Evolutionary conservation across 2,329 filamentous ascomycete genomes (phyloP).

Genomic region (Stromatinia cepivora): DNA sequence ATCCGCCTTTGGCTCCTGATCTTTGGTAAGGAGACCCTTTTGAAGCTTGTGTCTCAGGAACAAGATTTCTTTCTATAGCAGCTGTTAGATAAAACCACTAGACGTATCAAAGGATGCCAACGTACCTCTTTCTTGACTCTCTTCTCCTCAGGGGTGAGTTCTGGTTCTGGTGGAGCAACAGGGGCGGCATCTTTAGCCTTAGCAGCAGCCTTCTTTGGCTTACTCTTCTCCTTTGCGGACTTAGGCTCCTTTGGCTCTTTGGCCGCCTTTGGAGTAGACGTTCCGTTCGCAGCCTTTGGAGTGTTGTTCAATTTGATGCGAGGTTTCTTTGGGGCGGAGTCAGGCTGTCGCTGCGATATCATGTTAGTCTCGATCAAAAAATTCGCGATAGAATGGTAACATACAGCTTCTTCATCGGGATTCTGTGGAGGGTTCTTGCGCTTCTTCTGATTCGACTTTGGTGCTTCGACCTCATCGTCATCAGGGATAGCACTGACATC

Average conservation of each 20-base stretch:
- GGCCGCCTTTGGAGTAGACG: slow-evolving; percentile 36
- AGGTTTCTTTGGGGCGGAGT: slow-evolving; percentile 63
- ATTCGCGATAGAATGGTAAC: slow-evolving; percentile 30
- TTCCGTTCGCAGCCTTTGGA: slow-evolving; percentile 64
- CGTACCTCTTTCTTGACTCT: slow-evolving; percentile 59
- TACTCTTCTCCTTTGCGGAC: slow-evolving; percentile 42
- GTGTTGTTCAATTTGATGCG: slow-evolving; percentile 67
- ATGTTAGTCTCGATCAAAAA: slow-evolving; percentile 1
- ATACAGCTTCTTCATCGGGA: slow-evolving; percentile 66
- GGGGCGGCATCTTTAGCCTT: slow-evolving; percentile 56
- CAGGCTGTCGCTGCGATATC: slow-evolving; percentile 34
- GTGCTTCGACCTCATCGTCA: slow-evolving; percentile 50
- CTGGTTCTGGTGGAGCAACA: slow-evolving; percentile 54
- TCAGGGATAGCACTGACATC: slow-evolving; percentile 54
- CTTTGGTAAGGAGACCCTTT: slow-evolving; percentile 84
- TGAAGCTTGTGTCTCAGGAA: slow-evolving; percentile 94
- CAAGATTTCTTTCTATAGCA: slow-evolving; percentile 69
- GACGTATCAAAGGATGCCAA: slow-evolving; percentile 21
- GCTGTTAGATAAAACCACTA: slow-evolving; percentile 40
- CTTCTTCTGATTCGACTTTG: slow-evolving; percentile 67
- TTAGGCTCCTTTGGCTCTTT: slow-evolving; percentile 42
- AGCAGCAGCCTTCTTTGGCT: slow-evolving; percentile 55
- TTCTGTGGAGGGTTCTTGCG: slow-evolving; percentile 67
- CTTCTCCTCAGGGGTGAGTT: slow-evolving; percentile 59
- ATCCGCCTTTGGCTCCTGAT: slow-evolving; percentile 80